Evolutionary conservation across 352 stramenopile genomes (phyloP), one percentile per base, ranked within the genome.

Genomic region (Globisporangium uncinulatum): DNA sequence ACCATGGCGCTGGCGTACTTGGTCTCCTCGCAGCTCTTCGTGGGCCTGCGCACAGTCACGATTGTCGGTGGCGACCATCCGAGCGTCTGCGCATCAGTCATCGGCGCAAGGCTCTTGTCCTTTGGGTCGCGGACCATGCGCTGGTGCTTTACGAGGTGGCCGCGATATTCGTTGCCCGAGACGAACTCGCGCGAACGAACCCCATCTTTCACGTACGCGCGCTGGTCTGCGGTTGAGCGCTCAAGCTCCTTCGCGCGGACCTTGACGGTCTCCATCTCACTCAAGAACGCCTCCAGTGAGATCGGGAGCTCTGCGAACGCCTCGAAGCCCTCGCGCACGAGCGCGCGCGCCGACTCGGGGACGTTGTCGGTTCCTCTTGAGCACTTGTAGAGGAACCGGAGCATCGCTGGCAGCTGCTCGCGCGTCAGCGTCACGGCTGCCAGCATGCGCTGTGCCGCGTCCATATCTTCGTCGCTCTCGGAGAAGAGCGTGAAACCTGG

Each of bases 1-100:
- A 87, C 72, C 76, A 87, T 89, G 51, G 76, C 79, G 66, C 74
- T 83, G 29, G 79, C 76, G 62, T 74, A 86, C 24, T 69, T 65
- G 8, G 79, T 89, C 53, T 89, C 79, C 31, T 87, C 79, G 57
- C 79, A 89, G 64, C 76, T 89, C 49, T 81, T 81, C 19, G 56
- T 89, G 14, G 76, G 74, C 24, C 70, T 66, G 19, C 76, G 74
- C 63, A 72, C 66, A 17, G 63, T 71, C 53, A 62, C 44, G 17
- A 72, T 80, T 31, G 74, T 83, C 17, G 74, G 74, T 48, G 69
- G 57, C 15, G 67, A 65, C 79, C 79, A 89, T 11, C 76, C 76
- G 32, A 83, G 57, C 20, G 68, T 70, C 51, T 85, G 69, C 17
- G 79, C 39, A 58, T 89, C 76, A 0, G 74, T 87, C 57, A 86